Evolutionary conservation across 2,329 filamentous ascomycete genomes (phyloP).

Genomic region (Corniculantispora saksenae): DNA sequence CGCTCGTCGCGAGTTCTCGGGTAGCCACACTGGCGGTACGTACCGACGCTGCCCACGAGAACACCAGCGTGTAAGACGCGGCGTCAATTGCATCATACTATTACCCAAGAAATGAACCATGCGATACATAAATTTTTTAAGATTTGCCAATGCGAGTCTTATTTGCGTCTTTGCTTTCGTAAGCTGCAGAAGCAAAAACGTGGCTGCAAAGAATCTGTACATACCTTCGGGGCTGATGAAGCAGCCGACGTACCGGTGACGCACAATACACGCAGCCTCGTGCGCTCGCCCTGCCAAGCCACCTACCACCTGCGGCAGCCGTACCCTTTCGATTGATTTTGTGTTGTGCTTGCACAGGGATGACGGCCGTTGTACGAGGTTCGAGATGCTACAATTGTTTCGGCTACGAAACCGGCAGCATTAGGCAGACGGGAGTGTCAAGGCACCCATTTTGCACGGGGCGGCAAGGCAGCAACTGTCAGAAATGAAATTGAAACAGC

Average conservation of each 20-base stretch:
- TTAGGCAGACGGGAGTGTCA: neutral
- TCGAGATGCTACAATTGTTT: neutral
- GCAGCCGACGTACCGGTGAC: neutral
- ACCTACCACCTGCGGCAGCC: neutral
- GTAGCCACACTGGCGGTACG: neutral
- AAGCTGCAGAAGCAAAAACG: neutral
- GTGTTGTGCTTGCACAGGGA: neutral
- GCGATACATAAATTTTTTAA: too few species aligned
- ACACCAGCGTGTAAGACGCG: neutral
- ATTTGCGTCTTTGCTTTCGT: neutral
- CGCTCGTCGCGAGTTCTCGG: neutral
- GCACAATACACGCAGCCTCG: conserved; percentile 2
- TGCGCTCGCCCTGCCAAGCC: neutral
- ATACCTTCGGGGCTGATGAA: neutral
- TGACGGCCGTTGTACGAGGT: too few species aligned
- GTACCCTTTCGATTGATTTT: neutral
- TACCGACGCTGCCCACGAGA: neutral
- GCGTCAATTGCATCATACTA: neutral
- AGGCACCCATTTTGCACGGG: neutral
- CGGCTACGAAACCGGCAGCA: neutral
- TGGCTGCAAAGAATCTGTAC: neutral
- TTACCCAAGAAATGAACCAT: neutral
- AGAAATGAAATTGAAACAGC: neutral
- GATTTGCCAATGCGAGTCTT: too few species aligned
- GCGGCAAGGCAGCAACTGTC: neutral